phyloP scores from a whole-genome alignment of 495 filamentous ascomycete species.

The Hypoxylon fuscum region DNA sequence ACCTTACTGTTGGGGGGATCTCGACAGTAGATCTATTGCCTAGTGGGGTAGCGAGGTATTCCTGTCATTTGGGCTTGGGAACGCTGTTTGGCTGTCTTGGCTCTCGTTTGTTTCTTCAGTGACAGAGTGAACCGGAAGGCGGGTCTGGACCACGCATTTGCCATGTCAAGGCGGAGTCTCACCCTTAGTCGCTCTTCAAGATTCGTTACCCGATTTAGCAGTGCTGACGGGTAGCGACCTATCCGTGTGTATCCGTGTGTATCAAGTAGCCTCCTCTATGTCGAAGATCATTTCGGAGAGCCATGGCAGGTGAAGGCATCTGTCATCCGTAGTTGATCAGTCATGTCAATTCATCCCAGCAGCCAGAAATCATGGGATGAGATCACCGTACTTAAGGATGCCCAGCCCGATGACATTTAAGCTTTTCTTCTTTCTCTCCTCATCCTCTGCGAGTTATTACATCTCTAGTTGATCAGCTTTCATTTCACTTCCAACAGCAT shows the following conservation, averaged over 20 bases:
- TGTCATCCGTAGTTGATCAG: slow-evolving; percentile 5
- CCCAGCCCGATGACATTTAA: slow-evolving; percentile 3
- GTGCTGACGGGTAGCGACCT: slow-evolving; percentile 21
- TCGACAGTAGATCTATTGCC: slow-evolving; percentile 25
- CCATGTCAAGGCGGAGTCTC: slow-evolving; percentile 25
- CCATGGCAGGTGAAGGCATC: slow-evolving; percentile 12
- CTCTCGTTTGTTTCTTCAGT: slow-evolving; percentile 30
- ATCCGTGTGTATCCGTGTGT: slow-evolving; percentile 32
- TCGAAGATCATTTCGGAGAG: slow-evolving; percentile 29
- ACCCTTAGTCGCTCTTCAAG: slow-evolving; percentile 10
- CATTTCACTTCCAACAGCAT: slow-evolving; percentile 37
- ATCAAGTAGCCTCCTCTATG: slow-evolving; percentile 27
- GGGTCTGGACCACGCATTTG: slow-evolving; percentile 1
- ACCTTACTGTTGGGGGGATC: slow-evolving; percentile 34
- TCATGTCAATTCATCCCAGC: slow-evolving; percentile 8
- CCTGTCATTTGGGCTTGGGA: slow-evolving; percentile 32
- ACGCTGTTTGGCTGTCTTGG: neutral
- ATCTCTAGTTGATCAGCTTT: slow-evolving; percentile 38
- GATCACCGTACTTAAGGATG: slow-evolving; percentile 26
- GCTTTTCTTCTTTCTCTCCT: slow-evolving; percentile 16
- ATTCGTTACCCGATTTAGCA: slow-evolving; percentile 27
- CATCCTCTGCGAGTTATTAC: slow-evolving; percentile 32
- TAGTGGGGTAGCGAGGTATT: slow-evolving; percentile 11
- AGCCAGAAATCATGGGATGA: slow-evolving; percentile 2
- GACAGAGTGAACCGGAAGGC: neutral